A percentile compares a stretch with the other conserved stretches of the same genome.
Evolutionary conservation across 441 rosid species (phyloP).

Genomic region (Oxalis stricta): DNA sequence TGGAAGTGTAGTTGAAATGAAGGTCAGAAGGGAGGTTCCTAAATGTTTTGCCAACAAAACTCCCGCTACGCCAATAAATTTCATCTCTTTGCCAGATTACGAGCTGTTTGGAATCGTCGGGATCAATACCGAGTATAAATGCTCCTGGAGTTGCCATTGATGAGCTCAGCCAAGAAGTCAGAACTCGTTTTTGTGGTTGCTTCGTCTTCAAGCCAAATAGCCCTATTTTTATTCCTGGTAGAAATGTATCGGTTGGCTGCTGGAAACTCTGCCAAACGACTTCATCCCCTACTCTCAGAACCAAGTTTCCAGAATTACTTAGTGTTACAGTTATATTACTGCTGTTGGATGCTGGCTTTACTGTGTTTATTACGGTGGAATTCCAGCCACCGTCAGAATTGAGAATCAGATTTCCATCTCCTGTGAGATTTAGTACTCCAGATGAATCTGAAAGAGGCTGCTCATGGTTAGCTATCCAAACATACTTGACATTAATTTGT

Average conservation of each 20-base stretch:
- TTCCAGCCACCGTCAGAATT: background rate
- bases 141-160: background rate
- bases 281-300: background rate
- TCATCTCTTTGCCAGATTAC: no score
- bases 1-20: no score
- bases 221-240: conserved; percentile 8
- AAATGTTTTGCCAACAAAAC: no score
- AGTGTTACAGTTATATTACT: background rate
- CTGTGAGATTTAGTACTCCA: background rate
- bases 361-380: background rate
- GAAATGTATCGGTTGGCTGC: conserved; percentile 1
- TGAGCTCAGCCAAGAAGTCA: conserved; percentile 4
- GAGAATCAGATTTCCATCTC: background rate
- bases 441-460: background rate
- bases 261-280: conserved; percentile 5
- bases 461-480: conserved; percentile 5
- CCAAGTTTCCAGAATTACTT: background rate
- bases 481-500: background rate
- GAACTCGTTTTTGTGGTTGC: background rate
- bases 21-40: no score
- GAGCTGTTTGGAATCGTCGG: background rate
- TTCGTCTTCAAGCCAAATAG: background rate
- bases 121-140: background rate
- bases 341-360: background rate
- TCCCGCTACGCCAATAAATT: no score